Conservation (phyloP, 331 rosid species). For the Malus hybrid region DNA sequence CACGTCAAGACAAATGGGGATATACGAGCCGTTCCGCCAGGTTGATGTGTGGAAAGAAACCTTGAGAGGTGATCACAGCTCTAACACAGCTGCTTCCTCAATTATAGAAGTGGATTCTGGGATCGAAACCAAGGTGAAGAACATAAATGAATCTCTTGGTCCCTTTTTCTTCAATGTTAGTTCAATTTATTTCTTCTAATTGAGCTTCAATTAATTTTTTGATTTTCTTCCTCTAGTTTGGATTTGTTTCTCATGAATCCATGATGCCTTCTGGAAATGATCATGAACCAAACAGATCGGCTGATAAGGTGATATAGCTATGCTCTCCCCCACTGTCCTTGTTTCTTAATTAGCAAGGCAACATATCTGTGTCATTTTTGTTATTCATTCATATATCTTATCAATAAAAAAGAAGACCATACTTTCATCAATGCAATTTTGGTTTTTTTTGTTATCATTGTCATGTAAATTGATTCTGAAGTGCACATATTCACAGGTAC, state of each 20-base stretch:
- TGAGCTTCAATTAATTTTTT: constrained; percentile 12
- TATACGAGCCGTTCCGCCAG: constrained; percentile 65
- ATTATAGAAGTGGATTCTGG: constrained; percentile 34
- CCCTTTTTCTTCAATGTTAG: not conserved
- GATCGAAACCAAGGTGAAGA: constrained; percentile 45
- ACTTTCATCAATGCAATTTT: no score
- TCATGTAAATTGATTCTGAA: constrained; percentile 7
- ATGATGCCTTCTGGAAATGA: constrained; percentile 43
- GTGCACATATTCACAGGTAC: constrained; percentile 30
- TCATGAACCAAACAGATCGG: constrained; percentile 43
- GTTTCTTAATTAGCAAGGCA: no score
- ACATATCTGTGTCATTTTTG: no score
- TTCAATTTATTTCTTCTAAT: not conserved
- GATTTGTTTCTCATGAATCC: constrained; percentile 42
- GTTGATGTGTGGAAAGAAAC: constrained; percentile 53
- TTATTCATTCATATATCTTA: no score
- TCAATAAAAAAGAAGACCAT: no score
- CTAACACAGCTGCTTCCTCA: constrained; percentile 31
- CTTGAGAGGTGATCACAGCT: constrained; percentile 41
- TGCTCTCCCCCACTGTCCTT: not conserved
- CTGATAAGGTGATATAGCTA: constrained; percentile 47
- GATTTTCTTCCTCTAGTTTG: constrained; percentile 38
- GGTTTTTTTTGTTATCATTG: not conserved
- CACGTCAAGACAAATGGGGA: constrained; percentile 44
- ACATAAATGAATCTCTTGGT: not conserved